These are phyloP conservation scores for Kurtzmaniella natalensis DNA, from an alignment of 1,139 yeast species.

Conservation along the genomic window DNA sequence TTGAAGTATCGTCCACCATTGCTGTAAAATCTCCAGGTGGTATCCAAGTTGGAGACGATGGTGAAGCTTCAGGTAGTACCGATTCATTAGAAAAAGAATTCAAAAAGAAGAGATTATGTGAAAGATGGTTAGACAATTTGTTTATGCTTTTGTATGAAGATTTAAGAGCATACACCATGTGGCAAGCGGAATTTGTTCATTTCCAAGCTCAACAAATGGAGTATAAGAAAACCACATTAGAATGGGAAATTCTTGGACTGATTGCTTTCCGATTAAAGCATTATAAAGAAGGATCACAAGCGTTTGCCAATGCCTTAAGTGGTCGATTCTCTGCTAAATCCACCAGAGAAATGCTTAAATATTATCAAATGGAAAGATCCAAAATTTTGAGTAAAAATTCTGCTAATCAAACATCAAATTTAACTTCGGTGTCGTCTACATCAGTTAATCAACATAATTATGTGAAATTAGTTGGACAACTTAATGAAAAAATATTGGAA, in stretches of 20 bases:
- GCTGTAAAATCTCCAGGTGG: constrained; percentile 35
- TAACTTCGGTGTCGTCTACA: constrained; percentile 9
- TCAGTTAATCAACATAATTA: constrained; percentile 24
- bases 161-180: constrained; percentile 74
- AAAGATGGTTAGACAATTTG: constrained; percentile 88
- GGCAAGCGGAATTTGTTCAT: constrained; percentile 80
- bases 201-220: constrained; percentile 70
- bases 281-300: constrained; percentile 74
- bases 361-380: constrained; percentile 49
- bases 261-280: constrained; percentile 78
- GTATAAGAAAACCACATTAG: constrained; percentile 75
- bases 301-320: constrained; percentile 72
- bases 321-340: constrained; percentile 82
- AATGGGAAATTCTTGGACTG: constrained; percentile 90
- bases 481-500: constrained; percentile 64
- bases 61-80: constrained; percentile 9
- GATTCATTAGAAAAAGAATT: constrained; percentile 39
- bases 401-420: constrained; percentile 12
- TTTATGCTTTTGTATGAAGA: constrained; percentile 88
- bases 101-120: constrained; percentile 79
- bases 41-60: constrained; percentile 4
- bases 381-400: constrained; percentile 30
- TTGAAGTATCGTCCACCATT: constrained; percentile 23
- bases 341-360: constrained; percentile 68
- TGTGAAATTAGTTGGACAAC: constrained; percentile 41